phyloP scores from a whole-genome alignment of 106 monocot genomes.

The Apostasia shenzhenica region DNA sequence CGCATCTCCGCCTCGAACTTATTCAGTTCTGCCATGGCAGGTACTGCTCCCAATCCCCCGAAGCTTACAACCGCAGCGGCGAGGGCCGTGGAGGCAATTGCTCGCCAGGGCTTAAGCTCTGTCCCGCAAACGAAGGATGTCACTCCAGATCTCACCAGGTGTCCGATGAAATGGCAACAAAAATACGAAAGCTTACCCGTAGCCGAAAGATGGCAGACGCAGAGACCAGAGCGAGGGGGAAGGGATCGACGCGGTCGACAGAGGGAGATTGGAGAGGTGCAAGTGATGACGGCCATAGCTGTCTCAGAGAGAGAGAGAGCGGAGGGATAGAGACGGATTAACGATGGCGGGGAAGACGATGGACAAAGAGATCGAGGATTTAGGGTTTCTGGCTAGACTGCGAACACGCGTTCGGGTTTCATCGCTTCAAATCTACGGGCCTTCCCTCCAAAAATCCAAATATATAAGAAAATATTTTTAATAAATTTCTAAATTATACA shows the following conservation, averaged over 20 bases:
- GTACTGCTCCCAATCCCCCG: constrained; percentile 20
- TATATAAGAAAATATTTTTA: too few relatives aligned
- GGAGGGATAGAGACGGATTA: not conserved
- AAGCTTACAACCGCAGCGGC: constrained; percentile 43
- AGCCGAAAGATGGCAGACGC: constrained; percentile 3
- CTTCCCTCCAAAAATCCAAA: too few relatives aligned
- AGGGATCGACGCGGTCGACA: not conserved
- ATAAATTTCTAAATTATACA: too few relatives aligned
- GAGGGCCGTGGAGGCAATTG: constrained; percentile 43
- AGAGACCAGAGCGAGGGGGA: not conserved
- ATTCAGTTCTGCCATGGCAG: constrained; percentile 81
- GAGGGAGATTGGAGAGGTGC: not conserved
- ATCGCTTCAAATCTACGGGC: too few relatives aligned
- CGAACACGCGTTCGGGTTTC: not conserved
- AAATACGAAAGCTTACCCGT: not conserved
- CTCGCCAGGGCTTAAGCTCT: constrained; percentile 34
- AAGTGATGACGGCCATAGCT: not conserved
- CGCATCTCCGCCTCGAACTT: constrained; percentile 78
- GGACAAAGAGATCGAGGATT: not conserved
- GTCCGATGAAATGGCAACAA: not conserved
- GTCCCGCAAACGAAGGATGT: not conserved
- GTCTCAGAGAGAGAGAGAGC: not conserved
- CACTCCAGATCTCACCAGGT: not conserved
- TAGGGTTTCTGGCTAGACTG: not conserved
- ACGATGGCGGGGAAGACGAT: not conserved